Conservation (phyloP, 495 filamentous ascomycete genomes). For the Cryomyces minteri region DNA sequence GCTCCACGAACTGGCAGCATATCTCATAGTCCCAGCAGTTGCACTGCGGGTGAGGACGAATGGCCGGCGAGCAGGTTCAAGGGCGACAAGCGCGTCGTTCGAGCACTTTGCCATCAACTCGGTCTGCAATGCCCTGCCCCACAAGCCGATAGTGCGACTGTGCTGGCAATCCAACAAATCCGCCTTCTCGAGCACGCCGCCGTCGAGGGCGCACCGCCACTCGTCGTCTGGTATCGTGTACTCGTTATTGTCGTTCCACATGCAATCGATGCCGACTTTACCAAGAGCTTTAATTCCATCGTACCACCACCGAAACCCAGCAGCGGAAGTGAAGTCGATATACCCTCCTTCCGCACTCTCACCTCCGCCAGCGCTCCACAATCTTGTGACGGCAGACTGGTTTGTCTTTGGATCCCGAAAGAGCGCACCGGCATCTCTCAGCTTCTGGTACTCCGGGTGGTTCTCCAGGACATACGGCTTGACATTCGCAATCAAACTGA, state of each 20-base stretch:
- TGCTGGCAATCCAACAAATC: no score
- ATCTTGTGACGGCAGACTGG: conserved; percentile 33
- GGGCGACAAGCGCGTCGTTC: conserved; percentile 38
- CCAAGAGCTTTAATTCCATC: conserved; percentile 40
- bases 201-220: conserved; percentile 37
- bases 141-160: no score
- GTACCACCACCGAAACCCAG: conserved; percentile 52
- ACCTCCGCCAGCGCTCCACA: conserved; percentile 51
- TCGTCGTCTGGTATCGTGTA: conserved; percentile 46
- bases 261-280: conserved; percentile 42
- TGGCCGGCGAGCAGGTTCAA: conserved; percentile 34
- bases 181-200: background rate
- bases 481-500: conserved; percentile 48
- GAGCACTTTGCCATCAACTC: conserved; percentile 49
- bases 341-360: conserved; percentile 50
- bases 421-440: conserved; percentile 33
- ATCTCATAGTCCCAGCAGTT: conserved; percentile 47
- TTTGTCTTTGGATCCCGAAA: conserved; percentile 32
- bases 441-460: conserved; percentile 41
- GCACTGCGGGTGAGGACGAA: conserved; percentile 51
- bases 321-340: conserved; percentile 47
- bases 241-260: conserved; percentile 68
- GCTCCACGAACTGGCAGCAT: conserved; percentile 46
- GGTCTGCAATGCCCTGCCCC: background rate
- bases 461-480: conserved; percentile 49